Base-by-base conservation (phyloP, 352 stramenopile genomes). In the Pythium rishiriense region DNA sequence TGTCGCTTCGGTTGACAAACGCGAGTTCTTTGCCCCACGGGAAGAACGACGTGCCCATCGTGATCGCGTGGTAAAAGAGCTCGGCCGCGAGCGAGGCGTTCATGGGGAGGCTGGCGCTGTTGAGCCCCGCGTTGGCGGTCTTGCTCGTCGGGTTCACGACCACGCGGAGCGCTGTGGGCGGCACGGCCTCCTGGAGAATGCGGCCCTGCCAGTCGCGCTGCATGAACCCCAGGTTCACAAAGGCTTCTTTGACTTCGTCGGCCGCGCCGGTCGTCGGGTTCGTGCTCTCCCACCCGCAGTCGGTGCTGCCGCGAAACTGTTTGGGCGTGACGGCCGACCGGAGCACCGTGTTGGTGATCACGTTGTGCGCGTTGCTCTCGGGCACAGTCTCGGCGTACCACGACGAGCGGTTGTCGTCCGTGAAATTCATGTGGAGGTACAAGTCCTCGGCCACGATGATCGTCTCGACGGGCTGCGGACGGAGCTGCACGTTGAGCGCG, bases 401-500 rank as follows among this genome's bases (percentile, higher is more conserved):
- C 1, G 3, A 33, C 9, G 35, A 29, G 17, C 26, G 10, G 22
- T 49, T 33, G 45, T 51, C 45, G 7, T 28, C 24, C 6, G 24
- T 46, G 43, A 39, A 29, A 19, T 45, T 37, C 37, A 14, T 25
- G 19, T 50, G 11, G 22, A 49, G 25, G 12, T 2, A n/a, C 5
- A 64, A 21, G 22, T 64, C 57, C 2, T 3, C 17, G 3, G 24
- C 33, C 3, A 21, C 33, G 24, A 64, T 57, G 25, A 64, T 35
- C 2, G 25, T 26, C 7, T 33, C 26, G 10, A 66, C 35, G 8
- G 24, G 26, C 3, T 37, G 45, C 21, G 37, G 37, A 31, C 49
- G 58, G 1, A 66, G 26, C 29, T 66, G 58, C 1, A 59, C 49
- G 58, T 66, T 66, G 33, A 59, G 19, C 3, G 58, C 58, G 14